phyloP scores from a whole-genome alignment of 2,329 filamentous ascomycete genomes.

The Sarocladium brachiariae region DNA sequence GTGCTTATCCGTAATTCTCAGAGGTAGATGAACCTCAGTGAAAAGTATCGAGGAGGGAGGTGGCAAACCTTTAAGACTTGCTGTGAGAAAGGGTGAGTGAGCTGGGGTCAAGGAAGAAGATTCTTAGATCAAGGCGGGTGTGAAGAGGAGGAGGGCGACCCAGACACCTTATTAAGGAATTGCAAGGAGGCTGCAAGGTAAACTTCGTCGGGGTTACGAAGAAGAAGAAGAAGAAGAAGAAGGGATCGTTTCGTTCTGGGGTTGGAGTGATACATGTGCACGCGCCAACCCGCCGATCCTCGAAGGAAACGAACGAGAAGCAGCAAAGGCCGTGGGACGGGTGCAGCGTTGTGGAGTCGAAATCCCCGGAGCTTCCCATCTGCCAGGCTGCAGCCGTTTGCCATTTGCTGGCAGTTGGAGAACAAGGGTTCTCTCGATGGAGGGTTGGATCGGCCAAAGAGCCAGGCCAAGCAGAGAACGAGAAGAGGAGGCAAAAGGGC shows the following conservation, averaged over 20 bases:
- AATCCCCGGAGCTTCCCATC: neutral
- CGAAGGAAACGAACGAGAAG: neutral
- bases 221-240: neutral
- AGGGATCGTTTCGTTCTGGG: neutral
- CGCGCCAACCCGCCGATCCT: conserved; percentile 8
- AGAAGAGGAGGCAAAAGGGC: too few relatives aligned
- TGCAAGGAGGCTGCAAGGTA: too few relatives aligned
- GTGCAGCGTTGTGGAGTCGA: neutral
- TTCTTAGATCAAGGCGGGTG: neutral
- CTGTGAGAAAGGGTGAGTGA: neutral
- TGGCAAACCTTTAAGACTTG: neutral
- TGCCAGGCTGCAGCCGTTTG: neutral
- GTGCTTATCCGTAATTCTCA: neutral
- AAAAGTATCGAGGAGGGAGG: neutral
- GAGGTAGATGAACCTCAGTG: neutral
- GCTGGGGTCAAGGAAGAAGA: neutral
- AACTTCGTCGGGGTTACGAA: too few relatives aligned
- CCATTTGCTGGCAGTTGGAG: neutral
- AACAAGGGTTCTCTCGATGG: conserved; percentile 4
- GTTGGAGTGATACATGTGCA: neutral
- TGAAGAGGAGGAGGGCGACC: neutral
- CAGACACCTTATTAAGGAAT: neutral
- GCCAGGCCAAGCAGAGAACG: neutral
- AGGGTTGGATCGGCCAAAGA: conserved; percentile 8
- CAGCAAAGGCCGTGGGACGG: conserved; percentile 2